Base-by-base conservation (phyloP, 164 flowering plant species). In the Umbilicus rupestris region DNA sequence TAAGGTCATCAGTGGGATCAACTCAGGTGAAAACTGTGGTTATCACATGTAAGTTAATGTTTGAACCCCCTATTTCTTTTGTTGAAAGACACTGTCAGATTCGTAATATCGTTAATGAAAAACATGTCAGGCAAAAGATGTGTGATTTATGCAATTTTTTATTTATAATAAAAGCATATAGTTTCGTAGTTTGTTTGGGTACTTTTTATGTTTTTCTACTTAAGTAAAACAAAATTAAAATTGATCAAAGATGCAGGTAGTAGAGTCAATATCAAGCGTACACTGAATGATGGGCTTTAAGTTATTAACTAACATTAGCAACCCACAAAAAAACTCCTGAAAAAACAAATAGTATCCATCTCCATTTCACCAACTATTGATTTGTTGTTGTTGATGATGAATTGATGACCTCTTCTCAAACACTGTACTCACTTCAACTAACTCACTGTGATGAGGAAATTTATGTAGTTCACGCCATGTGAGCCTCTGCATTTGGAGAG, bases 1-100 rank as follows among this genome's bases (percentile, higher is more conserved):
- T 31, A 55, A 92, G 98, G 95, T 92, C 58, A 62, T 92, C 68
- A 92, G 98, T 81, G 98, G 98, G 78, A 92, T 92, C 68, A 92
- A 92, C 84, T 84, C 66, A 84, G 98, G 98, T 60, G 85, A 88
- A 83, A 92, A 92, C 80, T 82, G 85, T 63, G 96, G 96, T 62
- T 92, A 89, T 79, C 87, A 88, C 73, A 74, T 85, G 98, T 92
- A 59, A 77, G 98, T 86, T 55, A 14, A 26, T 26, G 60, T 55
- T 28, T 24, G 2, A 6, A 3, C 31, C 31, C 31, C 4, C 19
- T 11, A 7, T 22, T 45, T 49, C 20, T 5, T 41, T 41, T 6
- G 44, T 41, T 52, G 60, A 11, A 3, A 50, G 57, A 22, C 9
- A 50, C 29, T 9, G 28, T 35, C 37, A 35, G 37, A 9, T 41